These are phyloP conservation scores for Aspergillus nanangensis DNA, from an alignment of 495 filamentous ascomycete genomes.

Conservation along the genomic window DNA sequence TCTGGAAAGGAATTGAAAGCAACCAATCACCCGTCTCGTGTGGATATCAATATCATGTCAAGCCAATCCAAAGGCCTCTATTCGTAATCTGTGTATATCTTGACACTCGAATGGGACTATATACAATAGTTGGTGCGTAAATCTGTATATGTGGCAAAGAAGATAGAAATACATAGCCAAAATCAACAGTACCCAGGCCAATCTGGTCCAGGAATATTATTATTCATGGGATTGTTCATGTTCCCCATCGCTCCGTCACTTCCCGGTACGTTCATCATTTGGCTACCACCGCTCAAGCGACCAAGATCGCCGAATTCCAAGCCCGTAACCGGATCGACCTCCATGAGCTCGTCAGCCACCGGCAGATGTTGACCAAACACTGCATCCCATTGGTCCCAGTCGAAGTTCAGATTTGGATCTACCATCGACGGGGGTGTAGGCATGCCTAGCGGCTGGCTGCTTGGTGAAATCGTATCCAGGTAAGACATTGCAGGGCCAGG, in stretches of 20 bases:
- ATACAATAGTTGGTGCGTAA: neutral
- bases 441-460: conserved; percentile 13
- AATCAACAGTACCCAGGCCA: conserved; percentile 16
- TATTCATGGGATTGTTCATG: neutral
- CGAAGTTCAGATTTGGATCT: conserved; percentile 42
- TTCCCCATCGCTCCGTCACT: conserved; percentile 6
- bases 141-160: neutral
- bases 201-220: conserved; percentile 6
- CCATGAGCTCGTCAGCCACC: conserved; percentile 43
- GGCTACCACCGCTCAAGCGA: neutral
- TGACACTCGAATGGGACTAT: too few relatives aligned
- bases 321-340: conserved; percentile 36
- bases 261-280: neutral
- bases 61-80: too few relatives aligned
- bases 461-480: conserved; percentile 22
- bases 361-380: conserved; percentile 46
- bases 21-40: neutral
- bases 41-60: too few relatives aligned
- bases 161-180: neutral
- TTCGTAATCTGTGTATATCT: too few relatives aligned
- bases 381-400: conserved; percentile 50
- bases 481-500: conserved; percentile 12
- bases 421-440: conserved; percentile 42
- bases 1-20: too few relatives aligned
- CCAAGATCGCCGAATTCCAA: conserved; percentile 34